Evolutionary conservation across 768 basidiomycete species (phyloP).

Genomic region (Podaxis pistillaris): DNA sequence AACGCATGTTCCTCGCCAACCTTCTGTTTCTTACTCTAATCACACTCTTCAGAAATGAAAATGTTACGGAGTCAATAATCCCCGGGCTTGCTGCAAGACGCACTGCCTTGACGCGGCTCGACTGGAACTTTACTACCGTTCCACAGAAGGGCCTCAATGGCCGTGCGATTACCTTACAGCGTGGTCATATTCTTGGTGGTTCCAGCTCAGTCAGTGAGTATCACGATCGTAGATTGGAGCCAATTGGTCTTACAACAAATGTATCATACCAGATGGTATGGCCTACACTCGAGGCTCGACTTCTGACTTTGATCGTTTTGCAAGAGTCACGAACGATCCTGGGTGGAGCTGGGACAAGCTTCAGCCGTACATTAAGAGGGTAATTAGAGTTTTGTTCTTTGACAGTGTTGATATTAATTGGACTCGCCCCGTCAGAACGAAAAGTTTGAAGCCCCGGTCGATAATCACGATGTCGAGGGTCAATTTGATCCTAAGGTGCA

Average conservation of each 20-base stretch:
- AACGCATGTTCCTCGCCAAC: constrained; percentile 9
- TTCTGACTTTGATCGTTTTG: constrained; percentile 24
- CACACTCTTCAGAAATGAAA: not conserved
- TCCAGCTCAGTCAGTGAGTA: constrained; percentile 30
- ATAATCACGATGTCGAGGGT: constrained; percentile 18
- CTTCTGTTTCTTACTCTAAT: not conserved
- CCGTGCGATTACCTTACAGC: constrained; percentile 23
- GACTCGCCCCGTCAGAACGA: constrained; percentile 13
- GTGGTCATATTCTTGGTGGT: constrained; percentile 33
- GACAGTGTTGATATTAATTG: constrained; percentile 16
- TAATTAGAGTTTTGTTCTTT: not conserved
- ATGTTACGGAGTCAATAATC: constrained; percentile 17
- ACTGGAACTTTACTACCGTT: constrained; percentile 33
- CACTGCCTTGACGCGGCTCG: not conserved
- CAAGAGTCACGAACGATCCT: constrained; percentile 25
- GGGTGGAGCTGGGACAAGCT: constrained; percentile 35
- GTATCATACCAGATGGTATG: constrained; percentile 19
- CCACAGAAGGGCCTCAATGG: constrained; percentile 27
- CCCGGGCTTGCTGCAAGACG: constrained; percentile 11
- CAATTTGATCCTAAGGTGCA: constrained; percentile 23
- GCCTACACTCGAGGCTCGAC: constrained; percentile 21
- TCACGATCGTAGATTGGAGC: not conserved
- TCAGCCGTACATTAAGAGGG: constrained; percentile 24
- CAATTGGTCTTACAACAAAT: constrained; percentile 12
- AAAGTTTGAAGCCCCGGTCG: constrained; percentile 19